Evolutionary conservation across 106 monocot species (phyloP).

Genomic region (Agapanthus africanus): DNA sequence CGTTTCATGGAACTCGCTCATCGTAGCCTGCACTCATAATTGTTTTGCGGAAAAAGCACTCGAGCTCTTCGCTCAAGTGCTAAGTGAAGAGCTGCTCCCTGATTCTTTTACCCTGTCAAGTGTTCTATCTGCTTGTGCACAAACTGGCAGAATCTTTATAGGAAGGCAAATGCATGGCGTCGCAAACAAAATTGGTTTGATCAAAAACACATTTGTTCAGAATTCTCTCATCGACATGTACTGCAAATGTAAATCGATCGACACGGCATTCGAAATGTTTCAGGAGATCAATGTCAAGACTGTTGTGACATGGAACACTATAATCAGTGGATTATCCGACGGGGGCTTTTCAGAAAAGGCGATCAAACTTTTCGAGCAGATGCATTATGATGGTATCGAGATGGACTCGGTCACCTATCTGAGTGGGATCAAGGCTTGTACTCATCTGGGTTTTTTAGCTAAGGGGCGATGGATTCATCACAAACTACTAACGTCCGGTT

Average conservation of each 20-base stretch:
- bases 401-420: conserved; percentile 51
- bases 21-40: conserved; percentile 13
- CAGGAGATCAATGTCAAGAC: neutral
- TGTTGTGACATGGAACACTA: conserved; percentile 18
- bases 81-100: neutral
- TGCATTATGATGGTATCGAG: conserved; percentile 25
- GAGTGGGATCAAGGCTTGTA: conserved; percentile 60
- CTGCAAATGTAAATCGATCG: conserved; percentile 17
- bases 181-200: conserved; percentile 12
- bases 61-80: conserved; percentile 1
- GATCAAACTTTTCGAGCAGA: conserved; percentile 9
- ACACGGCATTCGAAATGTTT: conserved; percentile 14
- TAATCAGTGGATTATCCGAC: conserved; percentile 17
- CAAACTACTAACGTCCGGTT: conserved; percentile 28
- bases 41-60: conserved; percentile 5
- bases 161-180: conserved; percentile 21
- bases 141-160: neutral
- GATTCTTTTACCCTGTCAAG: conserved; percentile 10
- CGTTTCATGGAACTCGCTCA: conserved; percentile 9
- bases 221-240: conserved; percentile 29
- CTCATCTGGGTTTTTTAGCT: conserved; percentile 53
- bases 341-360: conserved; percentile 15
- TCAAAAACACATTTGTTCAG: conserved; percentile 10
- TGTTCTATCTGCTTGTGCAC: conserved; percentile 12
- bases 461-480: conserved; percentile 69